Base-by-base conservation (phyloP, 208 protist genomes). In the Tritrichomonas musculus region DNA sequence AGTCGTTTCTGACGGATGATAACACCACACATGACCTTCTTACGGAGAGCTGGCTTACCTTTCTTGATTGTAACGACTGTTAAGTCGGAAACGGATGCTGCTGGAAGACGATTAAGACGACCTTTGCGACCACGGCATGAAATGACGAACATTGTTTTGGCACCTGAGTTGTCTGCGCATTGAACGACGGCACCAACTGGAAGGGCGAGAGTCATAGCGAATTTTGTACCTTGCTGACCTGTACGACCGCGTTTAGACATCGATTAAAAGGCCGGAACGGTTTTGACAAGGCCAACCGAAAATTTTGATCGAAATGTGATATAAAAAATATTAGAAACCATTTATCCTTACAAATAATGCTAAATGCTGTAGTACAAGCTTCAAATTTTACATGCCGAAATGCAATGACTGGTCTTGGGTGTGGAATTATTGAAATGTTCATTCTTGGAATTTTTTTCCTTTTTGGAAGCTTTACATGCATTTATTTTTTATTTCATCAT, bases 91-190 rank as follows among this genome's bases (percentile, higher is more conserved):
- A 99, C 96, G 75, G 97, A 97, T 65, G 98, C 99, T 64, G 97
- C 94, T 57, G 99, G 99, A 82, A 99, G 96, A 94, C 98, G 97
- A 96, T 99, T 99, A 27, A 99, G 97, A 93, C 98, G 97, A 94
- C 98, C 98, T 94, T 99, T 97, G 95, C 98, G 97, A 84, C 97
- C 97, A 95, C 98, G 98, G 72, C 99, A 98, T 94, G 99, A 96
- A 95, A 99, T 99, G 95, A 99, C 96, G 96, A 99, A 99, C 93
- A 99, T 96, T 96, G 99, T 99, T 97, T 99, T 99, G 94, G 99
- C 99, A 73, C 99, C 99, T 84, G 98, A 99, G 98, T 99, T 99
- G 96, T 99, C 99, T 92, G 98, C 98, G 96, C 98, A 99, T 97
- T 99, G 99, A 93, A 99, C 98, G 57, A 99, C 97, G 39, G 99